Base-by-base conservation (phyloP, 176 grass and related monocot species). In the bread wheat (Triticum aestivum) region DNA sequence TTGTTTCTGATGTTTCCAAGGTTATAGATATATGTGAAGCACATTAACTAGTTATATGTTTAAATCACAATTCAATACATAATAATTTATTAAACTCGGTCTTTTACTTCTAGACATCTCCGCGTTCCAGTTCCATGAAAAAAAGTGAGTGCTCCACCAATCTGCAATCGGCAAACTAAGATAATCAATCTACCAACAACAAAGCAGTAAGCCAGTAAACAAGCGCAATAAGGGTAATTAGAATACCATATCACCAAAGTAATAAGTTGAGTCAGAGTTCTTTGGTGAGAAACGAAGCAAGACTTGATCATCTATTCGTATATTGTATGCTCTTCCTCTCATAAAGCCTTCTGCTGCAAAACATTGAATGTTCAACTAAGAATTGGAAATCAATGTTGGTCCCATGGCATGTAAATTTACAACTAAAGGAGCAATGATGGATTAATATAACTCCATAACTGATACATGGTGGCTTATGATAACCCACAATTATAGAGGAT, bases 231-330 rank as follows among this genome's bases (percentile, higher is more conserved):
- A 77, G 84, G 81, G 15, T 81, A 75, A 72, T 82, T 86, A 65
- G 18, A 82, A 56, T 90, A 99, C 97, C 97, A 93, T 92, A 92
- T 99, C 97, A 58, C 97, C 94, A 74, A 99, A 99, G 80, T 99
- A 99, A 87, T 94, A 96, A 61, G 92, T 99, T 87, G 97, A 94
- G 54, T 99, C 92, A 11, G 94, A 96, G 72, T 99, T 99, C 80
- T 94, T 99, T 21, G 97, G 97, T 49, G 92, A 96, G 75, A 99
- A 99, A 20, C 92, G 89, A 88, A 99, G 97, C 88, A 96, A 93
- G 45, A 93, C 89, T 86, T 96, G 88, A 58, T 93, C 89, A 58
- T 94, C 89, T 68, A 99, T 96, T 87, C 89, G 94, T 87, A 99
- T 99, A 80, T 99, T 99, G 65, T 99, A 99, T 4, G 97, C 96